These are phyloP conservation scores for Xylariaceae sp. DNA, from an alignment of 2,329 filamentous ascomycete genomes.

Conservation along the genomic window DNA sequence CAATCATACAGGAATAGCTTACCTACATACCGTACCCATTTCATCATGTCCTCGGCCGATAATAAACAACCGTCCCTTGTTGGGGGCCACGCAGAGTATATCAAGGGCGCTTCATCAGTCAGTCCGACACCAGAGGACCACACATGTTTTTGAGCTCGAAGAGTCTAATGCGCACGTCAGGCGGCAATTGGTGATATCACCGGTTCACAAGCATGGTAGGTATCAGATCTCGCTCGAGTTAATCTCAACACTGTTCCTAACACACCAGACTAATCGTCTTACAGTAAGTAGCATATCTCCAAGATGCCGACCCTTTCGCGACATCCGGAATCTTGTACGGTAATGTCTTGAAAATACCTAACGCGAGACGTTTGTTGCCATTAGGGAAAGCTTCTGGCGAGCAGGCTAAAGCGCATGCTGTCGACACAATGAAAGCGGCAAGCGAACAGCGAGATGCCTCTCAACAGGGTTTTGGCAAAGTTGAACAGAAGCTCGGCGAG, in stretches of 20 bases:
- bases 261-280: too few species aligned
- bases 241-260: too few species aligned
- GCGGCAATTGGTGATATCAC: conserved; percentile 59
- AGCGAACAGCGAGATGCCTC: conserved; percentile 53
- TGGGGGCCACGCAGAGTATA: conserved; percentile 63
- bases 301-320: too few species aligned
- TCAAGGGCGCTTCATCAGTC: conserved; percentile 67
- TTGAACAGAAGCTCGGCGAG: conserved; percentile 63
- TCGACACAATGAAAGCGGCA: conserved; percentile 61
- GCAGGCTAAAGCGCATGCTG: conserved; percentile 60
- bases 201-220: conserved; percentile 57
- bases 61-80: conserved; percentile 55
- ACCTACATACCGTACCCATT: not conserved
- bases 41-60: conserved; percentile 31
- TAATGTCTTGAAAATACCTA: too few species aligned
- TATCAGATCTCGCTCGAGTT: too few species aligned
- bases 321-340: too few species aligned
- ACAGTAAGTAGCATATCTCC: too few species aligned
- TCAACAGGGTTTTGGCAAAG: conserved; percentile 56
- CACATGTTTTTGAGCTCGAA: not conserved
- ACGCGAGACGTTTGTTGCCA: too few species aligned
- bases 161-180: conserved; percentile 35
- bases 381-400: conserved; percentile 53
- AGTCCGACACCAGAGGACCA: conserved; percentile 12
- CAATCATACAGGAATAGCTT: too few species aligned